A percentile compares a stretch with the other conserved stretches of the same genome.
Conservation (phyloP, 345 rosid genomes). For the Clausena lansium region DNA sequence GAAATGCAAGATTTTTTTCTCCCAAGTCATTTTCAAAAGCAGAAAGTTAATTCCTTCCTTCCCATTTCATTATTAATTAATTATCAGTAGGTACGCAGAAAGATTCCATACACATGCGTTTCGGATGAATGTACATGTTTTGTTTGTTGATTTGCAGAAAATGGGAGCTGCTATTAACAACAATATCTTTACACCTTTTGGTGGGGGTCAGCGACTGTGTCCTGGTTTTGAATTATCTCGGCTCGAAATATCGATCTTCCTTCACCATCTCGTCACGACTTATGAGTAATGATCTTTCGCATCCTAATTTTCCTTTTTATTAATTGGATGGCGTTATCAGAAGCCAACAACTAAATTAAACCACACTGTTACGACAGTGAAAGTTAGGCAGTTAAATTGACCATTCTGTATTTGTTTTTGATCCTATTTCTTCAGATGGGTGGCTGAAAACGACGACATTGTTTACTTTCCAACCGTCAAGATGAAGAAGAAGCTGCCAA, state of each 20-base stretch:
- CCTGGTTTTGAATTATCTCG: slow-evolving; percentile 93
- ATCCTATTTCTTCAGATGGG: slow-evolving; percentile 45
- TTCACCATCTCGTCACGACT: slow-evolving; percentile 81
- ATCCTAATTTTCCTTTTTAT: too few species aligned
- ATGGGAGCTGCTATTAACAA: slow-evolving; percentile 47
- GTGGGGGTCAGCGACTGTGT: slow-evolving; percentile 98
- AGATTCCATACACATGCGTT: not conserved
- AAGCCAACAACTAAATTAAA: not conserved
- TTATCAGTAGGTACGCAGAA: not conserved
- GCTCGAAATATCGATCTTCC: slow-evolving; percentile 87
- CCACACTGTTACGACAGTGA: not conserved
- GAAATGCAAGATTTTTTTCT: not conserved
- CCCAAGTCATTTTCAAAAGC: not conserved
- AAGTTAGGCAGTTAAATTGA: slow-evolving; percentile 6
- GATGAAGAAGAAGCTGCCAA: slow-evolving; percentile 67
- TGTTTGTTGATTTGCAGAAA: slow-evolving; percentile 42
- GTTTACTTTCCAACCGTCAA: slow-evolving; percentile 67
- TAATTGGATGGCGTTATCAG: not conserved
- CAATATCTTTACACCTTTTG: slow-evolving; percentile 84
- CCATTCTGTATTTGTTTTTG: not conserved
- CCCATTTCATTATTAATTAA: not conserved
- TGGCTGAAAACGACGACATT: slow-evolving; percentile 53
- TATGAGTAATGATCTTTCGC: slow-evolving; percentile 42
- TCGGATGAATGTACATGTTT: not conserved
- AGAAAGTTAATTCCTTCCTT: not conserved